phyloP scores from a whole-genome alignment of 1,284 basidiomycete species.

The Microbotryum intermedium region DNA sequence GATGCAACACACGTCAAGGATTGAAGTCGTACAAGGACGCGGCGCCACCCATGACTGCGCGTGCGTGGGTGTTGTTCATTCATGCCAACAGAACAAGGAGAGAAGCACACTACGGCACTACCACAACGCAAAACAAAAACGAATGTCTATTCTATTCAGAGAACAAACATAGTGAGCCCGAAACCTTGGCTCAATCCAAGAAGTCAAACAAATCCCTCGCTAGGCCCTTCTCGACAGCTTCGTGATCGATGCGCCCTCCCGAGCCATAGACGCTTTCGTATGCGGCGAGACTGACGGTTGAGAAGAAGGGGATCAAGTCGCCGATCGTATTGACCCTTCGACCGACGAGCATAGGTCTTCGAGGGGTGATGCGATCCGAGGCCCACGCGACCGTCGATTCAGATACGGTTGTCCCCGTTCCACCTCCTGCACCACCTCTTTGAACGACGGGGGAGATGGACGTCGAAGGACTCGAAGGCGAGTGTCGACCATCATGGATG shows the following conservation, averaged over 20 bases:
- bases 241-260: constrained; percentile 66
- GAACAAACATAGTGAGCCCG: no score
- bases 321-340: constrained; percentile 63
- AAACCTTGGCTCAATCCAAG: no score
- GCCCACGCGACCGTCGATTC: background rate
- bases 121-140: no score
- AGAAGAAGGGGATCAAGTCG: constrained; percentile 78
- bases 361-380: constrained; percentile 23
- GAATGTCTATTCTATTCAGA: no score
- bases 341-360: constrained; percentile 62
- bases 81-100: no score
- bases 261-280: constrained; percentile 77
- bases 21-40: no score
- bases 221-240: constrained; percentile 67
- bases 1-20: no score
- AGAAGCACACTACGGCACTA: no score
- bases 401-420: background rate
- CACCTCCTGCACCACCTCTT: no score
- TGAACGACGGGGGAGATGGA: background rate
- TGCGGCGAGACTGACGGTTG: constrained; percentile 71
- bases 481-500: background rate
- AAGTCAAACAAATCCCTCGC: constrained; percentile 76
- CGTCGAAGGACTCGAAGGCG: background rate
- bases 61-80: no score
- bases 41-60: no score